phyloP scores from a whole-genome alignment of 2,329 filamentous ascomycete species.

The Fusarium hostae region DNA sequence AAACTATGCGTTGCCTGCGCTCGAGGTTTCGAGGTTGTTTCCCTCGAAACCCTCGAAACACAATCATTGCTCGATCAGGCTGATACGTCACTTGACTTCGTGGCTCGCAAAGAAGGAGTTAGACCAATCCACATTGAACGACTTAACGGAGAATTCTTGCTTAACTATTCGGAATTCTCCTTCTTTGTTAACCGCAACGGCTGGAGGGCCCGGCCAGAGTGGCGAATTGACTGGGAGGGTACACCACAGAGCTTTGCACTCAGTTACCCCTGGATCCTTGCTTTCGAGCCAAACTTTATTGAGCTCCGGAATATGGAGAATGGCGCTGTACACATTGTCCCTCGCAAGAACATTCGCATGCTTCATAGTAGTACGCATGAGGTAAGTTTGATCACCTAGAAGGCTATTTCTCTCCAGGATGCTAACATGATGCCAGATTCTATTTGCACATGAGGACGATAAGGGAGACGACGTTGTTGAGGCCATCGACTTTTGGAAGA shows the following conservation, averaged over 20 bases:
- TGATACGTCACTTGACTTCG: conserved; percentile 97
- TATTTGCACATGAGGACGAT: conserved; percentile 98
- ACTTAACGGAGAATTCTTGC: conserved; percentile 93
- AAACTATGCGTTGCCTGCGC: conserved; percentile 97
- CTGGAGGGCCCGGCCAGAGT: conserved; percentile 94
- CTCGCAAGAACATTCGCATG: conserved; percentile 96
- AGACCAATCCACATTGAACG: conserved; percentile 97
- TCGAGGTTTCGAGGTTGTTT: conserved; percentile 96
- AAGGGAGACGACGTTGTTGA: conserved; percentile 92
- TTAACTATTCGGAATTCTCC: conserved; percentile 98
- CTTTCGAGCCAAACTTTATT: conserved; percentile 97
- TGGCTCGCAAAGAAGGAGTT: conserved; percentile 90
- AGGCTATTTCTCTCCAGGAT: neutral
- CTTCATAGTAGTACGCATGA: conserved; percentile 96
- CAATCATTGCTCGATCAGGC: conserved; percentile 97
- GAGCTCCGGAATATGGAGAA: conserved; percentile 96
- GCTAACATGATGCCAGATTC: conserved; percentile 71
- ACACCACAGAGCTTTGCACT: conserved; percentile 91
- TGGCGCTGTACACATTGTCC: conserved; percentile 93
- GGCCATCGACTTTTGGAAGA: conserved; percentile 96
- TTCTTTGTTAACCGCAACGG: conserved; percentile 99
- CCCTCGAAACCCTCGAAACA: conserved; percentile 95
- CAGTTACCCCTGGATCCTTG: conserved; percentile 95
- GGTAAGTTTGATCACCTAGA: conserved; percentile 62
- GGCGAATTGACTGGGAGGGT: conserved; percentile 98